Percentiles rank a stretch among this genome's conserved stretches.
Conservation (phyloP, 177 flowering plant genomes). For the Vitis hybrid region DNA sequence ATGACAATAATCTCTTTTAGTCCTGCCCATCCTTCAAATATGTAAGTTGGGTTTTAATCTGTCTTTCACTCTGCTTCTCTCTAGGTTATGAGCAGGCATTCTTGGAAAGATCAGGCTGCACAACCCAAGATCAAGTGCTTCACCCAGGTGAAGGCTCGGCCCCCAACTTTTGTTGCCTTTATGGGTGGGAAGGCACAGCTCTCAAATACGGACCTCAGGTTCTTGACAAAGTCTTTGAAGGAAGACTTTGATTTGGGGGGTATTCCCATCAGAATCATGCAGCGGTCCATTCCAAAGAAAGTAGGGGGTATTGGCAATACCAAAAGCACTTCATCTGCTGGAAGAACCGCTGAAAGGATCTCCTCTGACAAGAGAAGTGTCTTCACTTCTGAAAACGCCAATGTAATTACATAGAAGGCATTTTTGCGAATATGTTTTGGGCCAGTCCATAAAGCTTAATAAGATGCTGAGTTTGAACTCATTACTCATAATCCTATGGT, state of each 20-base stretch:
- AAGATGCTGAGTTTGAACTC: too few relatives aligned
- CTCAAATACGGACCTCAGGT: constrained; percentile 75
- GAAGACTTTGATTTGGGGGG: constrained; percentile 96
- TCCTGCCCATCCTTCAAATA: too few relatives aligned
- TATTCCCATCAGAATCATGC: constrained; percentile 85
- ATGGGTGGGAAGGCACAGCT: constrained; percentile 62
- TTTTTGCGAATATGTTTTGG: too few relatives aligned
- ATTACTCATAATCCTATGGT: too few relatives aligned
- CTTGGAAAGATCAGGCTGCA: constrained; percentile 86
- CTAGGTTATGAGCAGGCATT: constrained; percentile 96
- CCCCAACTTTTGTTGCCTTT: constrained; percentile 95
- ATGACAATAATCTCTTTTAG: not conserved
- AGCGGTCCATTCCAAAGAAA: constrained; percentile 50
- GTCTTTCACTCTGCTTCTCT: not conserved
- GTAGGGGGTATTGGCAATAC: constrained; percentile 18
- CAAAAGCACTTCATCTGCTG: constrained; percentile 20
- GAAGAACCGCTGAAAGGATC: constrained; percentile 22
- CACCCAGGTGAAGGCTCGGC: constrained; percentile 96
- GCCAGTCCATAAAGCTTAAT: too few relatives aligned
- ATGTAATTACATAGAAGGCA: too few relatives aligned
- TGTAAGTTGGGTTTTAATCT: not conserved
- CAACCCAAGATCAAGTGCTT: constrained; percentile 91
- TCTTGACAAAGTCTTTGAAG: constrained; percentile 80
- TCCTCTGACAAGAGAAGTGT: constrained; percentile 62
- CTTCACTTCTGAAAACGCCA: too few relatives aligned